Base-by-base conservation (phyloP, 2,329 filamentous ascomycete genomes). In the Penicillium verrucosum region DNA sequence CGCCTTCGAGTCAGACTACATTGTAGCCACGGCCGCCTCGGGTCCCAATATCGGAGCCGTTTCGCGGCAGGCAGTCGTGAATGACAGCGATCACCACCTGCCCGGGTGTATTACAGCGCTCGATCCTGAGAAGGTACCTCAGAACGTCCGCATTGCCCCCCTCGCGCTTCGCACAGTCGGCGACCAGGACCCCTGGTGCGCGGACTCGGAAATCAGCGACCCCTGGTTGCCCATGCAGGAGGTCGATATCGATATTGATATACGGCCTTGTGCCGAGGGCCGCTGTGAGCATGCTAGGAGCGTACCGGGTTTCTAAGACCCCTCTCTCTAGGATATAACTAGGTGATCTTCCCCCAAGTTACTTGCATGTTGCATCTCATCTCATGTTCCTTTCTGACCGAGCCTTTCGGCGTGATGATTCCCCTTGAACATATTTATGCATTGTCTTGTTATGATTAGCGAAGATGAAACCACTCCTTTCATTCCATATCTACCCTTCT, bases 1-100 rank as follows among this genome's bases (percentile, higher is more conserved):
- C 54, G 79, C 82, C 0, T 86, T 83, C 65, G 83, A 84, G 60
- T 74, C 80, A 57, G 76, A 83, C 53, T 86, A 81, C 64, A 80
- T 87, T 70, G 74, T 87, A 62, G 81, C 82, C 0, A 82, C 82
- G 32, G 83, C 83, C 5, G 63, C 58, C 1, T 48, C 38, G 0
- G 64, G 64, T 0, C 43, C 53, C 2, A 53, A 54, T n/a, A 55
- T 66, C 2, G 63, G 64, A 4, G 27, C 54, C 2, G 29, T 65
- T 10, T 45, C 57, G 6, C 18, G 16, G 16, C 11, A 57, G 3
- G n/a, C 36, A 1, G 37, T 32, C 3, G 34, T 48, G 34, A 62
- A 57, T 21, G 36, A 34, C 23, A 40, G 34, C 16, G 43, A 45
- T 37, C 51, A 62, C 21, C 57, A 58, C 25, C 30, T 62, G 7